Evolutionary conservation across 2,329 filamentous ascomycete species (phyloP).

Genomic region (Sphaerulina vaccinii): DNA sequence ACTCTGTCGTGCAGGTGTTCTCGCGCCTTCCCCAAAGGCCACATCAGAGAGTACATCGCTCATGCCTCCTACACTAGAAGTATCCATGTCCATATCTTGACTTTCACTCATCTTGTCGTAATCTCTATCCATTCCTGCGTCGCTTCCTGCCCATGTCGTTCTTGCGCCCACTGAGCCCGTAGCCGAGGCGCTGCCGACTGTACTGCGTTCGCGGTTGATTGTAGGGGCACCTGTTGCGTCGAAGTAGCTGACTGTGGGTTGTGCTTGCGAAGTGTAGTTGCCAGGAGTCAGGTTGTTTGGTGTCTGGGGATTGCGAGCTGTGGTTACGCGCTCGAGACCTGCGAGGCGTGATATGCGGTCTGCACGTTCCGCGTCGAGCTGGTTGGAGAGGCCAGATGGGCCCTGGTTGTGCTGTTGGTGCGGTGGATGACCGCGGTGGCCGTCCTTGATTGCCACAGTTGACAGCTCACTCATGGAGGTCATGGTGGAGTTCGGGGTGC

Average conservation of each 20-base stretch:
- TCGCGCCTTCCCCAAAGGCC: slow-evolving; percentile 86
- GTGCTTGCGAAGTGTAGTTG: slow-evolving; percentile 16
- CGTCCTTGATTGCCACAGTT: slow-evolving; percentile 94
- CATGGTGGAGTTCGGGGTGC: slow-evolving; percentile 88
- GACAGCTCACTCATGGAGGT: slow-evolving; percentile 89
- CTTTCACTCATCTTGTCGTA: slow-evolving; percentile 66
- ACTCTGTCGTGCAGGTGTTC: slow-evolving; percentile 56
- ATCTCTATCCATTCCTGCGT: slow-evolving; percentile 47
- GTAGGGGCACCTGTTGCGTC: slow-evolving; percentile 67
- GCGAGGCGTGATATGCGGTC: slow-evolving; percentile 90
- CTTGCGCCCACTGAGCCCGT: slow-evolving; percentile 73
- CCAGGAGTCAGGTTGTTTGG: slow-evolving; percentile 40
- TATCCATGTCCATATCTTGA: slow-evolving; percentile 44
- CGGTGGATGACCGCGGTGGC: slow-evolving; percentile 77
- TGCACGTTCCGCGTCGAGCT: slow-evolving; percentile 55
- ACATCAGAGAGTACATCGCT: slow-evolving; percentile 86
- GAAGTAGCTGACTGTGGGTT: slow-evolving; percentile 65
- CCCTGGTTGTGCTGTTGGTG: slow-evolving; percentile 52
- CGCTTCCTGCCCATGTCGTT: slow-evolving; percentile 67
- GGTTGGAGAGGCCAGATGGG: slow-evolving; percentile 51
- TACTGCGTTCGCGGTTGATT: slow-evolving; percentile 74
- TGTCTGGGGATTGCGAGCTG: slow-evolving; percentile 56
- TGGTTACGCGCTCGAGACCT: slow-evolving; percentile 83
- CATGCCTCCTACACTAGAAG: slow-evolving; percentile 70
- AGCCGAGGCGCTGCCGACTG: slow-evolving; percentile 85